Evolutionary conservation across 2,329 filamentous ascomycete species (phyloP).

Genomic region (Ophiostoma triangulosporum): DNA sequence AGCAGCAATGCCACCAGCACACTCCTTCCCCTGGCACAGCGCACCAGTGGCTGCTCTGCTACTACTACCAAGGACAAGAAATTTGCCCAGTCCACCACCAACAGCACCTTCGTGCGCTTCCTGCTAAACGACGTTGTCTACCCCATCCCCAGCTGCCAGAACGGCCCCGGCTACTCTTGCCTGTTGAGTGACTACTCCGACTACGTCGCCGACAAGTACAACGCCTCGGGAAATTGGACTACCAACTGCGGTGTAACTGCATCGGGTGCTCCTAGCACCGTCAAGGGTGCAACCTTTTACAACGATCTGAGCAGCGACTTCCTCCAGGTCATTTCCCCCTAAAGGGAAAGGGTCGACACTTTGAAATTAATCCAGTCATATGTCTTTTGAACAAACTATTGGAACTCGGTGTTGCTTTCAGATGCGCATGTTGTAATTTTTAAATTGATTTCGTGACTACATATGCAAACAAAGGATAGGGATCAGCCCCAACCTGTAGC

Average conservation of each 20-base stretch:
- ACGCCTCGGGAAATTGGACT: constrained; percentile 35
- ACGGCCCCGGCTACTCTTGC: constrained; percentile 42
- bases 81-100: constrained; percentile 12
- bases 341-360: background rate
- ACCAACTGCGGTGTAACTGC: constrained; percentile 33
- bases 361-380: too few relatives aligned
- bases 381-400: too few relatives aligned
- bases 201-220: constrained; percentile 31
- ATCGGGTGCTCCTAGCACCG: constrained; percentile 24
- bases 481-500: too few relatives aligned
- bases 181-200: constrained; percentile 30
- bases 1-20: constrained; percentile 6
- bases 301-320: constrained; percentile 30
- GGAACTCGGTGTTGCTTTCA: too few relatives aligned
- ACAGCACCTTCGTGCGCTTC: constrained; percentile 39
- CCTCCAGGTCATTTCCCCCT: constrained; percentile 16
- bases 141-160: constrained; percentile 39
- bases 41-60: constrained; percentile 2
- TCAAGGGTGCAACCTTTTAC: constrained; percentile 36
- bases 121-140: constrained; percentile 51
- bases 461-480: too few relatives aligned
- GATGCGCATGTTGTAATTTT: too few relatives aligned
- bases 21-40: constrained; percentile 5
- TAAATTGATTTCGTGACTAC: too few relatives aligned
- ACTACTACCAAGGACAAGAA: constrained; percentile 3